Evolutionary conservation across 2,329 filamentous ascomycete species (phyloP), one percentile per base, ranked within the genome.

Genomic region (Beauveria asiatica): DNA sequence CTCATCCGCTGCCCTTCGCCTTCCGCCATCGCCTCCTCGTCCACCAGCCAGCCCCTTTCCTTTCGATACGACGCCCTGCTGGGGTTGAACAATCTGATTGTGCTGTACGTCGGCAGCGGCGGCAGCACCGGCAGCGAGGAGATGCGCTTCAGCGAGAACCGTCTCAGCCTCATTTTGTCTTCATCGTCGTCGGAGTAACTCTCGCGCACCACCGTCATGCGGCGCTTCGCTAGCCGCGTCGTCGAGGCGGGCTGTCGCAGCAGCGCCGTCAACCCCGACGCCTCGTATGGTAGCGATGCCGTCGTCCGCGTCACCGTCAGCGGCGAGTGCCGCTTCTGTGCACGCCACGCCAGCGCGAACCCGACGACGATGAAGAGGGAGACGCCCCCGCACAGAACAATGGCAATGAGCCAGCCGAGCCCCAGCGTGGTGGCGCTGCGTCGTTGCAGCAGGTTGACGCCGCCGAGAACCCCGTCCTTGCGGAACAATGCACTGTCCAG

Each of bases 1-100:
- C 10, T 16, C 42, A 11, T n/a, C 19, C n/a, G 30, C 33, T 3
- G 19, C n/a, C n/a, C 19, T 16, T 5, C 44, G 30, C 37, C 21
- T 4, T 78, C 5, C 78, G 61, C 80, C n/a, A 79, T 69, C 58
- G 73, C 75, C 54, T 82, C 78, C 64, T 80, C 80, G 60, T 80
- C 78, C 30, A 80, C 78, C 30, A 80, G 76, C 78, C 78, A 82
- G 19, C 73, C 75, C 49, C 61, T 66, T 56, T 69, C 69, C 9
- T 66, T 54, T 19, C 65, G 65, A 67, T 60, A 67, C 60, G 50
- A 63, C 53, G 49, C 66, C 64, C 30, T 70, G 68, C 49, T 63
- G 63, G 57, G 66, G 13, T 64, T 60, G 11, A 72, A 65, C 61
- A 65, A 16, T 8, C 48, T 27, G 8, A 45, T 5, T n/a, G 10